Conservation (phyloP, 208 protist species). For the Porcisia deanei region DNA sequence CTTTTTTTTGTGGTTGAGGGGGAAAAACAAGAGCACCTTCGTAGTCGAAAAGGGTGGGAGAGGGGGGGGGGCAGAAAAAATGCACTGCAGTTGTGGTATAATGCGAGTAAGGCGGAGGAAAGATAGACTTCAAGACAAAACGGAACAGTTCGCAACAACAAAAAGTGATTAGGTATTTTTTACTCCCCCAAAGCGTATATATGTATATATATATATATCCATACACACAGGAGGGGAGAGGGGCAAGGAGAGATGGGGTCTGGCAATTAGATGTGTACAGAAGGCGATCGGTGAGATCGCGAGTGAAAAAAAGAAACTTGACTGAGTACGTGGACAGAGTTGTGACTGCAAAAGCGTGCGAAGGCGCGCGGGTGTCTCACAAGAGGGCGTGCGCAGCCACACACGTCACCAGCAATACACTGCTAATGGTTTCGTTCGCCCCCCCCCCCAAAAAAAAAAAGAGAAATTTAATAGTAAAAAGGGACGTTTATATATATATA, state of each 20-base stretch:
- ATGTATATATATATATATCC: too few species aligned
- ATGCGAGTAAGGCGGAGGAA: background rate
- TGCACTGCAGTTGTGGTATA: background rate
- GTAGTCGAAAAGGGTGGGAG: background rate
- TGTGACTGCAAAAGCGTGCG: background rate
- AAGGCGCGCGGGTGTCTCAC: background rate
- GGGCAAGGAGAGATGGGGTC: too few species aligned
- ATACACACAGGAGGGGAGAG: background rate
- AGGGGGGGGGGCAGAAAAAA: background rate
- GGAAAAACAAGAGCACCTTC: background rate
- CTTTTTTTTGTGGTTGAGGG: background rate
- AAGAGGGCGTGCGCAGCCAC: background rate
- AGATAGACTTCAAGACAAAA: background rate
- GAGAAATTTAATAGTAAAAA: background rate
- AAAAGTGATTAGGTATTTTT: too few species aligned
- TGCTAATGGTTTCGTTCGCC: background rate
- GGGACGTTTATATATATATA: too few species aligned
- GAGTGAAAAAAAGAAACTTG: background rate
- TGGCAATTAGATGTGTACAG: too few species aligned
- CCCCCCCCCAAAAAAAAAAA: background rate
- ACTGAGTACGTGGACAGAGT: background rate
- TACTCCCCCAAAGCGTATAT: too few species aligned
- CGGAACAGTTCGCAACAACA: background rate
- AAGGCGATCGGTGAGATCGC: too few species aligned
- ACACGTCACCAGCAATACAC: background rate